These are phyloP conservation scores for Epichloe bromicola DNA, from an alignment of 2,329 filamentous ascomycete species.

Conservation along the genomic window DNA sequence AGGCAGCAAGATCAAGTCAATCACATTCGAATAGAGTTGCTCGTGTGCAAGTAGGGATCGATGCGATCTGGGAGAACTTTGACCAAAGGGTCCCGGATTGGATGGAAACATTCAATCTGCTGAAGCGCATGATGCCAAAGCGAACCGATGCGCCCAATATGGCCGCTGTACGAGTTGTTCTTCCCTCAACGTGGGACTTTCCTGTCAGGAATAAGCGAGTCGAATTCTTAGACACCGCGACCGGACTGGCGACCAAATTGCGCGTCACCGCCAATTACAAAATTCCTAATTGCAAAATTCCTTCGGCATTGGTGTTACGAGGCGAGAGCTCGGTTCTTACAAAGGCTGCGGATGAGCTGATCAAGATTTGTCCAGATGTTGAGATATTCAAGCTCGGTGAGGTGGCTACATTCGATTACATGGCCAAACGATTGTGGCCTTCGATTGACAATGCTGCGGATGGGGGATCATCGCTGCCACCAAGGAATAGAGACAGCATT, in stretches of 20 bases:
- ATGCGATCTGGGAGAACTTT: conserved; percentile 19
- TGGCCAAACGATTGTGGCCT: conserved; percentile 24
- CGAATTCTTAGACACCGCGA: conserved; percentile 21
- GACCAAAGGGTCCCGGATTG: conserved; percentile 22
- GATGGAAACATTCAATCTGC: conserved; percentile 24
- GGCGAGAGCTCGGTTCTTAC: conserved; percentile 18
- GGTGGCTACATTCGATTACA: conserved; percentile 21
- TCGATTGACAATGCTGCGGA: conserved; percentile 16
- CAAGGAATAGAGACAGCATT: conserved; percentile 14
- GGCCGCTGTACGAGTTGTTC: conserved; percentile 23
- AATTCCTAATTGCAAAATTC: conserved; percentile 17
- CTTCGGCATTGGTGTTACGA: conserved; percentile 20
- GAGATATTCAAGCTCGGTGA: conserved; percentile 25
- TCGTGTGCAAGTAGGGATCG: conserved; percentile 24
- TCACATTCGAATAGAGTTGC: conserved; percentile 13
- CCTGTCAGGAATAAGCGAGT: conserved; percentile 21
- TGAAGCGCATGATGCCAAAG: conserved; percentile 24
- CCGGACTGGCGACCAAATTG: conserved; percentile 20
- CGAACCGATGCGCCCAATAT: conserved; percentile 19
- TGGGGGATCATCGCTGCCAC: conserved; percentile 13
- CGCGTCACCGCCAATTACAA: conserved; percentile 20
- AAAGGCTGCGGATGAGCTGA: conserved; percentile 22
- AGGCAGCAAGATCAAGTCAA: conserved; percentile 13
- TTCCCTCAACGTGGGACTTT: conserved; percentile 22
- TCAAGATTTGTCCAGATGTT: conserved; percentile 17